Evolutionary conservation across 257 asterid species (phyloP).

Genomic region (Fraxinus anomala): DNA sequence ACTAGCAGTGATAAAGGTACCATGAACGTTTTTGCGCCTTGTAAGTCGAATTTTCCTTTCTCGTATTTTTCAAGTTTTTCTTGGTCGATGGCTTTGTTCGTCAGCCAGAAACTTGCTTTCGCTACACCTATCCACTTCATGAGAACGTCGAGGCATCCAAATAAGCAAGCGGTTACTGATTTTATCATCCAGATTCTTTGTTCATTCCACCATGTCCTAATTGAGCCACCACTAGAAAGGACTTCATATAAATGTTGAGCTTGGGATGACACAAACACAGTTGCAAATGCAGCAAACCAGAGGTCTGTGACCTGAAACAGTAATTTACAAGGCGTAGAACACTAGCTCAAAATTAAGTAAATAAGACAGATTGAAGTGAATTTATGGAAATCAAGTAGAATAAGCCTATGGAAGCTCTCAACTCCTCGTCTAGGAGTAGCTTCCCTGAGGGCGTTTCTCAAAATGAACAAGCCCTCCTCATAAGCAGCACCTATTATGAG

Average conservation of each 20-base stretch:
- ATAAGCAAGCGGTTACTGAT: constrained; percentile 57
- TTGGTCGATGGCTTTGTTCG: constrained; percentile 62
- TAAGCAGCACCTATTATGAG: too few species aligned
- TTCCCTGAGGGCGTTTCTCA: too few species aligned
- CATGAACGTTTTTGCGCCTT: constrained; percentile 68
- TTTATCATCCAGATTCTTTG: constrained; percentile 57
- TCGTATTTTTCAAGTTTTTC: constrained; percentile 59
- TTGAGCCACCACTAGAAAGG: constrained; percentile 48
- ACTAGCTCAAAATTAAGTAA: too few species aligned
- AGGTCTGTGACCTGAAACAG: constrained; percentile 43
- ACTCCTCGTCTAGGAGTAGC: too few species aligned
- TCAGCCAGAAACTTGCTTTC: constrained; percentile 55
- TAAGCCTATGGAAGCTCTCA: too few species aligned
- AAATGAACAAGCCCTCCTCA: too few species aligned
- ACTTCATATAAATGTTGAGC: constrained; percentile 50
- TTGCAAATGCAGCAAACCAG: constrained; percentile 56
- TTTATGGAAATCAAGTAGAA: too few species aligned
- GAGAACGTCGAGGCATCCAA: constrained; percentile 54
- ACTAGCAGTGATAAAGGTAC: constrained; percentile 69
- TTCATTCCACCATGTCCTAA: constrained; percentile 59
- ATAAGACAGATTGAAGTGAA: too few species aligned
- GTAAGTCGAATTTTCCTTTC: constrained; percentile 61
- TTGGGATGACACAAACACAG: constrained; percentile 41
- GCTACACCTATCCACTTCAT: constrained; percentile 43
- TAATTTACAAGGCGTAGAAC: background rate